A percentile compares a stretch with the other conserved stretches of the same genome.
phyloP scores from a whole-genome alignment of 208 protist species.

The Trypanosoma platydactyli region DNA sequence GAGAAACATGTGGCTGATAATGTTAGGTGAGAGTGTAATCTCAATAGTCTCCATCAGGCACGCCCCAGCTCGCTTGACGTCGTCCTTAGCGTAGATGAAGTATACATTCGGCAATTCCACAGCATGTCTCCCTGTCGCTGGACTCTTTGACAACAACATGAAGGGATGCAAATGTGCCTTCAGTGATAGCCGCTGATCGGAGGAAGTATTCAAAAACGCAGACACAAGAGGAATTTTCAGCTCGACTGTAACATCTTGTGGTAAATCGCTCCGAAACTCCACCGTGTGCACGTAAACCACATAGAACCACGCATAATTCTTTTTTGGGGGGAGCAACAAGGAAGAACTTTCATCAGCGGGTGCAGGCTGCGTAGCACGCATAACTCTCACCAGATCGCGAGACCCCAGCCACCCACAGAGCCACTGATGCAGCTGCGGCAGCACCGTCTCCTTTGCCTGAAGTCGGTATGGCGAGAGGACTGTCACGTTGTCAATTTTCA shows the following conservation, averaged over 20 bases:
- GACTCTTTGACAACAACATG: slow-evolving; percentile 45
- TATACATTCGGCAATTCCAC: slow-evolving; percentile 75
- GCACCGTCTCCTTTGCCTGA: slow-evolving; percentile 54
- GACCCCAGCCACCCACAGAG: slow-evolving; percentile 55
- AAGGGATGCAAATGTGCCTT: slow-evolving; percentile 83
- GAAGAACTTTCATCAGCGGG: not conserved
- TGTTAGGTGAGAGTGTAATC: slow-evolving; percentile 71
- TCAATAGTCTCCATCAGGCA: slow-evolving; percentile 74
- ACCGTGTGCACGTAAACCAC: slow-evolving; percentile 58
- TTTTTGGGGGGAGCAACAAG: not conserved
- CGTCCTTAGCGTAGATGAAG: slow-evolving; percentile 65
- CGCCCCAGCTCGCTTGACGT: slow-evolving; percentile 45
- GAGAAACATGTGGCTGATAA: slow-evolving; percentile 78
- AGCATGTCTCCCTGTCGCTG: slow-evolving; percentile 37
- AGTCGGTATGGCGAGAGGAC: slow-evolving; percentile 58
- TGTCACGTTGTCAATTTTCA: slow-evolving; percentile 46
- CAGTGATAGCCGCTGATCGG: slow-evolving; percentile 48
- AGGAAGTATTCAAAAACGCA: slow-evolving; percentile 61
- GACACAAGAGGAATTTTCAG: slow-evolving; percentile 66
- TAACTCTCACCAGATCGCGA: not conserved
- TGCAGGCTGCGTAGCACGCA: not conserved
- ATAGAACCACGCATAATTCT: slow-evolving; percentile 38
- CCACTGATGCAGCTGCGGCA: slow-evolving; percentile 72
- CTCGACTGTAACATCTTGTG: slow-evolving; percentile 49
- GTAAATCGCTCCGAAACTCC: slow-evolving; percentile 47